Evolutionary conservation across 257 asterid species (phyloP).

Genomic region (Przewalskia tangutica): DNA sequence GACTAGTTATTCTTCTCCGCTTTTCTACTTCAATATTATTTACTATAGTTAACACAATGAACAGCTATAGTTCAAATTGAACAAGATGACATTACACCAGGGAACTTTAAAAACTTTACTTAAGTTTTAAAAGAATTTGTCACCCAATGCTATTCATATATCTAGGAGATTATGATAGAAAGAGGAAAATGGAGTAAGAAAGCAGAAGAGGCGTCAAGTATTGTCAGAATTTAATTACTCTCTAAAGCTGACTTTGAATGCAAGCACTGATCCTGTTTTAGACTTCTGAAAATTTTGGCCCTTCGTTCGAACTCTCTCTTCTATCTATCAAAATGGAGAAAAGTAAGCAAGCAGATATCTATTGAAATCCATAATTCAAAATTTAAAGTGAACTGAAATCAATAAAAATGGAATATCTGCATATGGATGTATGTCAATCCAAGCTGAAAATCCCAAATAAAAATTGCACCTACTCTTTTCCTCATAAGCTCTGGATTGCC

Average conservation of each 20-base stretch:
- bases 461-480: constrained; percentile 34
- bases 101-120: too few species aligned
- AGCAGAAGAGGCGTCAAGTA: too few species aligned
- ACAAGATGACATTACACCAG: background rate
- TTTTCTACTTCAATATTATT: background rate
- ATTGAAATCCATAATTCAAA: background rate
- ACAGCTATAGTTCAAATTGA: background rate
- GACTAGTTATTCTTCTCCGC: background rate
- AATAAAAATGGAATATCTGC: background rate
- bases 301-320: constrained; percentile 83
- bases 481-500: constrained; percentile 95
- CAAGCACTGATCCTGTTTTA: constrained; percentile 85
- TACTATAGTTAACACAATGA: background rate
- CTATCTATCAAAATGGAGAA: constrained; percentile 43
- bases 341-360: background rate
- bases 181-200: background rate
- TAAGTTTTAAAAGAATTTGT: background rate
- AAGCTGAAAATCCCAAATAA: too few species aligned
- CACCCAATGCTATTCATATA: background rate
- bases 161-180: background rate
- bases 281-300: constrained; percentile 69
- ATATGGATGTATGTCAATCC: too few species aligned
- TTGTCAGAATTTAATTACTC: constrained; percentile 44
- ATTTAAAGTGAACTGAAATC: background rate
- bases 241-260: constrained; percentile 99